Evolutionary conservation across 352 stramenopile genomes (phyloP).

Genomic region (Globisporangium acanthophoron): DNA sequence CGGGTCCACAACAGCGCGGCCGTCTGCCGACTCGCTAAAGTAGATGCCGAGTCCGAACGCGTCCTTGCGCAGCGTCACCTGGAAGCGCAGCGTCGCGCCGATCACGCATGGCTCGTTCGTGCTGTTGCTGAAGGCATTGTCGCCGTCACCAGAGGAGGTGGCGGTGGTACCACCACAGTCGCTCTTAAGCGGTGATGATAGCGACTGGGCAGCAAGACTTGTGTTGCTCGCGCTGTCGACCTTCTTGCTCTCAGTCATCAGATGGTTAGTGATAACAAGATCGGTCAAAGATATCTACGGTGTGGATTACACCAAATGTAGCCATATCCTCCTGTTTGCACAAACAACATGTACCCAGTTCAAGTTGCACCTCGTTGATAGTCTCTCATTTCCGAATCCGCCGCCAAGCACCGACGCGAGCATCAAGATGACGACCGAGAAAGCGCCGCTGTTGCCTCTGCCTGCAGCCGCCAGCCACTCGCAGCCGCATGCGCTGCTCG

Average conservation of each 20-base stretch:
- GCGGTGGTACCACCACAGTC: too few relatives aligned
- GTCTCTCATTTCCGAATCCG: background rate
- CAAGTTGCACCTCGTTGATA: too few relatives aligned
- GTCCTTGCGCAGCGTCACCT: conserved; percentile 46
- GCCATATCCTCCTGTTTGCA: too few relatives aligned
- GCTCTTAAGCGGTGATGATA: too few relatives aligned
- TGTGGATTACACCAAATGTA: too few relatives aligned
- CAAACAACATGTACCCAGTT: too few relatives aligned
- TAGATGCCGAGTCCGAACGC: conserved; percentile 73
- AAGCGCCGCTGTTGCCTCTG: background rate
- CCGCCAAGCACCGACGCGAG: background rate
- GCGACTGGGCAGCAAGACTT: too few relatives aligned
- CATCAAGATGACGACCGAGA: background rate
- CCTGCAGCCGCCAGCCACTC: background rate
- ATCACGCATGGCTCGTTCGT: background rate
- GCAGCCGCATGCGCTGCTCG: conserved; percentile 46
- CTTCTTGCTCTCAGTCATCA: too few relatives aligned
- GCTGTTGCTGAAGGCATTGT: background rate
- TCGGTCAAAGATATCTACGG: too few relatives aligned
- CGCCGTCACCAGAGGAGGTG: too few relatives aligned
- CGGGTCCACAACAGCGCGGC: conserved; percentile 47
- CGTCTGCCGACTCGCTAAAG: conserved; percentile 32
- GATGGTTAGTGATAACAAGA: too few relatives aligned
- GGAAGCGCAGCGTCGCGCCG: conserved; percentile 19
- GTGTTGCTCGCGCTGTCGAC: too few relatives aligned